Evolutionary conservation across 805 yeast genomes (phyloP).

Genomic region (Zygotorulaspora sp.): DNA sequence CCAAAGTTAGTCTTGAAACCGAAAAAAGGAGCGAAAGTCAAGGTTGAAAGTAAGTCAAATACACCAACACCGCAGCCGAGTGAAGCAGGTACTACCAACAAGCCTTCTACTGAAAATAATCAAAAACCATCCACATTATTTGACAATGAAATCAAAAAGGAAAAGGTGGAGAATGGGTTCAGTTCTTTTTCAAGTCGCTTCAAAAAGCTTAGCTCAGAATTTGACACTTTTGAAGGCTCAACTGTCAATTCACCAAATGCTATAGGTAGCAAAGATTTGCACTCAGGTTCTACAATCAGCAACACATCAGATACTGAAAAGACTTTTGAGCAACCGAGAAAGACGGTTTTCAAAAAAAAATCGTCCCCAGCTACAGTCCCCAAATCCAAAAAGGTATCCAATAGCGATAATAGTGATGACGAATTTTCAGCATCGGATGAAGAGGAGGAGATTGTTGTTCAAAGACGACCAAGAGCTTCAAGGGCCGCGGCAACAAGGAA

Average conservation of each 20-base stretch:
- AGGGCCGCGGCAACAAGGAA: conserved; percentile 18
- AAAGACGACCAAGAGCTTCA: conserved; percentile 20
- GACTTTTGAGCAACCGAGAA: too few relatives aligned
- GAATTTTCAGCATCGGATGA: too few relatives aligned
- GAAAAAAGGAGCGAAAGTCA: conserved; percentile 24
- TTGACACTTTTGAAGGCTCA: conserved; percentile 19
- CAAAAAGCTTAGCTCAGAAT: conserved; percentile 30
- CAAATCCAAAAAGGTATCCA: too few relatives aligned
- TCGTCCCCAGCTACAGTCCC: too few relatives aligned
- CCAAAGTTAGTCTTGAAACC: conserved; percentile 26
- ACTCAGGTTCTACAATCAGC: background rate
- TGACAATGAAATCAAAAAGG: conserved; percentile 16
- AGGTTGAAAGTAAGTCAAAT: conserved; percentile 18
- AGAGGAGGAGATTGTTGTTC: conserved; percentile 20
- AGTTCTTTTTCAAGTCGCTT: conserved; percentile 33
- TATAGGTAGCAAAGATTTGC: too few relatives aligned
- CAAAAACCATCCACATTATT: conserved; percentile 19
- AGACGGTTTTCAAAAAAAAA: too few relatives aligned
- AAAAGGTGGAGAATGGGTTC: conserved; percentile 15
- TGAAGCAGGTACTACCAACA: conserved; percentile 7
- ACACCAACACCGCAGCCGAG: conserved; percentile 9
- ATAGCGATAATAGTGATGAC: too few relatives aligned
- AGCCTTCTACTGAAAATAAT: background rate
- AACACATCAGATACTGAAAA: background rate
- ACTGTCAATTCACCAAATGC: conserved; percentile 4